Evolutionary conservation across 139 green algal genomes (phyloP).

Genomic region (Tetraselmis chui): DNA sequence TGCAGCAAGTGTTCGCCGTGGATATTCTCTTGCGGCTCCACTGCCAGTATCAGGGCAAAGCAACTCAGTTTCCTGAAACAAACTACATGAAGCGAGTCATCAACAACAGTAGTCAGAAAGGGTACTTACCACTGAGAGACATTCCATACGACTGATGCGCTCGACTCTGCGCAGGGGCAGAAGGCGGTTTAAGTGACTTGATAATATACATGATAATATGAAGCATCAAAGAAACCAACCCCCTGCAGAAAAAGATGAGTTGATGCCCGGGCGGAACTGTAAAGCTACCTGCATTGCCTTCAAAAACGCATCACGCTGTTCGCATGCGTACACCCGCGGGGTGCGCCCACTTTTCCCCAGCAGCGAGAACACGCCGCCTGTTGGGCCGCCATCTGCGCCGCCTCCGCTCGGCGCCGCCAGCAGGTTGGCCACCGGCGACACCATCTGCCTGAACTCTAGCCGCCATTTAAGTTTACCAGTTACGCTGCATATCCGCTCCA

Average conservation of each 20-base stretch:
- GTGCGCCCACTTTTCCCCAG: conserved; percentile 28
- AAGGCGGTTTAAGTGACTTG: no score
- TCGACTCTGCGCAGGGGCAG: background rate
- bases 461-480: conserved; percentile 32
- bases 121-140: conserved; percentile 8
- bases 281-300: conserved; percentile 25
- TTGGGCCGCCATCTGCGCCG: conserved; percentile 6
- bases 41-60: background rate
- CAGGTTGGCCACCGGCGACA: conserved; percentile 28
- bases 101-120: conserved; percentile 14
- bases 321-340: conserved; percentile 39
- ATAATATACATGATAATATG: no score
- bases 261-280: conserved; percentile 26
- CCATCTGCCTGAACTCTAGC: conserved; percentile 38
- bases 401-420: background rate
- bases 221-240: no score
- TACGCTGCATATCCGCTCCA: conserved; percentile 45
- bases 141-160: background rate
- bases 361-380: conserved; percentile 40
- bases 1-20: conserved; percentile 19
- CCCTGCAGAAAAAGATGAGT: background rate
- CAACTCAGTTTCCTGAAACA: background rate
- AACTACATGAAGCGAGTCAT: conserved; percentile 13
- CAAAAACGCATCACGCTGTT: conserved; percentile 27
- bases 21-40: conserved; percentile 2